Evolutionary conservation across 306 rosid genomes (phyloP).

Genomic region (Albizia julibrissin): DNA sequence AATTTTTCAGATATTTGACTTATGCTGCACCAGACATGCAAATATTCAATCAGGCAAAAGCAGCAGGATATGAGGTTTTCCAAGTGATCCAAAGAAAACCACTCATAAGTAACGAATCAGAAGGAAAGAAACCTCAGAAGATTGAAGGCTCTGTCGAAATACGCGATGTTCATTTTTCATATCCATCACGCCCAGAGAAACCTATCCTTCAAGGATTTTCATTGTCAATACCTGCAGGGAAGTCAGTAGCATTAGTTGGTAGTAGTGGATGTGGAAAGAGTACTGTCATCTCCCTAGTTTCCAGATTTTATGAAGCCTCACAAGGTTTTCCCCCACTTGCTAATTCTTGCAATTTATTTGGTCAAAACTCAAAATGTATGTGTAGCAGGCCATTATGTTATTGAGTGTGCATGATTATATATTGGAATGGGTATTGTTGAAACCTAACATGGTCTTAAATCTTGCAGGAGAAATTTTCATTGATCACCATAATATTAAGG

Average conservation of each 20-base stretch:
- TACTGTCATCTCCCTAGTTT: conserved; percentile 73
- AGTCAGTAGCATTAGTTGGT: conserved; percentile 80
- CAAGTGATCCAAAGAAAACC: conserved; percentile 78
- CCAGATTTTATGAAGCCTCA: conserved; percentile 78
- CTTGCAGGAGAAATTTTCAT: conserved; percentile 69
- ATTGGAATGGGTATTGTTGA: background rate
- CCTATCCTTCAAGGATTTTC: conserved; percentile 67
- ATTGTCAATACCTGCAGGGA: conserved; percentile 76
- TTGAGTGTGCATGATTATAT: background rate
- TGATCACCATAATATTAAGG: conserved; percentile 65
- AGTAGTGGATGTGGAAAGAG: conserved; percentile 97
- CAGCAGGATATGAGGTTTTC: conserved; percentile 85
- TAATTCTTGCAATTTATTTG: conserved; percentile 5
- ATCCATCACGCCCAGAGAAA: conserved; percentile 78
- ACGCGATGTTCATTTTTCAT: conserved; percentile 58
- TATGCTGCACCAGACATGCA: conserved; percentile 94
- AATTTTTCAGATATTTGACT: conserved; percentile 67
- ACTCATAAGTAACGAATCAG: conserved; percentile 45
- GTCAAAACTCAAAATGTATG: background rate
- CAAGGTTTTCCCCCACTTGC: conserved; percentile 46
- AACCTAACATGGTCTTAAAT: conserved; percentile 26
- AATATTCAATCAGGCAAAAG: conserved; percentile 85
- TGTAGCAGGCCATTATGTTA: background rate
- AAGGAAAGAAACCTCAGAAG: conserved; percentile 43
- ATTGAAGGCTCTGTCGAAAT: conserved; percentile 63